phyloP scores from a whole-genome alignment of 2,329 filamentous ascomycete species.

The Coleophoma cylindrospora region DNA sequence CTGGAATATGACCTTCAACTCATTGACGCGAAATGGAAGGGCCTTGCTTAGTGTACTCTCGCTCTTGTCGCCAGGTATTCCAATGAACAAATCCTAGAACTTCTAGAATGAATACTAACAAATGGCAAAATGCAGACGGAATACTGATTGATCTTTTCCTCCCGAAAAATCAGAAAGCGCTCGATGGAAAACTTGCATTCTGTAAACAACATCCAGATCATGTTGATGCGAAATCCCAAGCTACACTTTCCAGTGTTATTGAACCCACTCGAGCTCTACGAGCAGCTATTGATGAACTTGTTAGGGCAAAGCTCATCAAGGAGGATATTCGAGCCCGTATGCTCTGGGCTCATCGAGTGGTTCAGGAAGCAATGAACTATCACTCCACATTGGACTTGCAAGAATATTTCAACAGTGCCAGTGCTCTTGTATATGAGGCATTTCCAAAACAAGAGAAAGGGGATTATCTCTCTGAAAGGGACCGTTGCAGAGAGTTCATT shows the following conservation, averaged over 20 bases:
- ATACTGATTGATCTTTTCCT: constrained; percentile 16
- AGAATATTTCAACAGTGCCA: constrained; percentile 9
- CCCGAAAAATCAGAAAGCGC: constrained; percentile 10
- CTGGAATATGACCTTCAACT: constrained; percentile 13
- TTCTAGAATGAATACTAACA: neutral
- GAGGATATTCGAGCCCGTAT: constrained; percentile 8
- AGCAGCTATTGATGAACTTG: constrained; percentile 10
- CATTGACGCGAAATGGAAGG: constrained; percentile 5
- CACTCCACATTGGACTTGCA: constrained; percentile 11
- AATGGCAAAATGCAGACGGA: constrained; percentile 8
- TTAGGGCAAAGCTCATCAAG: constrained; percentile 11
- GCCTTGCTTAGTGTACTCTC: constrained; percentile 12
- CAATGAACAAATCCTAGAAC: neutral
- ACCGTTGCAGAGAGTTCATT: constrained; percentile 9
- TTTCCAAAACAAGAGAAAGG: constrained; percentile 11
- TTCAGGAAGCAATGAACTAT: constrained; percentile 19
- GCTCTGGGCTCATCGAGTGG: constrained; percentile 12
- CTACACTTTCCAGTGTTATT: constrained; percentile 7
- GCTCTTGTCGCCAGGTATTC: constrained; percentile 10
- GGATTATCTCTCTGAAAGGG: constrained; percentile 5
- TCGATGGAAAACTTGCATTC: constrained; percentile 13
- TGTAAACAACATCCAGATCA: constrained; percentile 11
- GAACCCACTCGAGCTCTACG: constrained; percentile 4
- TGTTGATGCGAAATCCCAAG: constrained; percentile 3
- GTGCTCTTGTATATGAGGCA: constrained; percentile 10